Percentiles rank a stretch among this genome's conserved stretches.
Evolutionary conservation across 2,329 filamentous ascomycete genomes (phyloP).

Genomic region (Phoma sp.): DNA sequence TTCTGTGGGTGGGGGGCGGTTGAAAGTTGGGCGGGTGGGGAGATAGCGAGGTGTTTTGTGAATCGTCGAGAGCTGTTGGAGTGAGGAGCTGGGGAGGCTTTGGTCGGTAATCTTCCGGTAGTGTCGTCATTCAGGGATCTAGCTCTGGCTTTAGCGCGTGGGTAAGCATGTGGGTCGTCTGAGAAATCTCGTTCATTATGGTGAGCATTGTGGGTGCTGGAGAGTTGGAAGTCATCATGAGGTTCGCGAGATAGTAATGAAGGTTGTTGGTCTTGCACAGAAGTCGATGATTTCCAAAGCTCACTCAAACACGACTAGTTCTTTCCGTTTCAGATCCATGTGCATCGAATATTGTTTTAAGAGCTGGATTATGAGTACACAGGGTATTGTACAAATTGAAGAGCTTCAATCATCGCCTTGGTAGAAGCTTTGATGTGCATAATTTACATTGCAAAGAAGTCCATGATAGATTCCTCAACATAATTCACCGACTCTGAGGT

Average conservation of each 20-base stretch:
- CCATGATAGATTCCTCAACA: neutral
- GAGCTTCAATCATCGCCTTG: neutral
- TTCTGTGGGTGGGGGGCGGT: neutral
- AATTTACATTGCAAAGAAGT: neutral
- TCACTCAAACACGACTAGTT: too few species aligned
- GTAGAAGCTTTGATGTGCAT: neutral
- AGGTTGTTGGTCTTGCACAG: too few species aligned
- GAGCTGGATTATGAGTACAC: neutral
- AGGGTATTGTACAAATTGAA: conserved; percentile 2
- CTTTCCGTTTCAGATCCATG: too few species aligned
- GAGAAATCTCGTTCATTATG: neutral
- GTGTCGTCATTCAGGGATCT: conserved; percentile 22
- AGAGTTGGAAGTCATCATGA: too few species aligned
- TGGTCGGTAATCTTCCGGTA: conserved; percentile 3
- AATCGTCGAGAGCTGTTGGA: too few species aligned
- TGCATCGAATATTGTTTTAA: neutral
- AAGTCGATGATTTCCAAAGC: too few species aligned
- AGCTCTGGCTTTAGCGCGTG: conserved; percentile 17
- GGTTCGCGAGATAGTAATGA: too few species aligned
- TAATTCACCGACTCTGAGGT: conserved; percentile 1
- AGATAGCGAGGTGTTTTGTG: neutral
- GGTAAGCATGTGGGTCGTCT: conserved; percentile 1
- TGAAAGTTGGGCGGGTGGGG: neutral
- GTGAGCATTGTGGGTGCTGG: too few species aligned
- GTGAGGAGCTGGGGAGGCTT: conserved; percentile 1